Percentiles rank a stretch among this genome's conserved stretches.
Conservation (phyloP, 768 basidiomycete species). For the Mycena latifolia region DNA sequence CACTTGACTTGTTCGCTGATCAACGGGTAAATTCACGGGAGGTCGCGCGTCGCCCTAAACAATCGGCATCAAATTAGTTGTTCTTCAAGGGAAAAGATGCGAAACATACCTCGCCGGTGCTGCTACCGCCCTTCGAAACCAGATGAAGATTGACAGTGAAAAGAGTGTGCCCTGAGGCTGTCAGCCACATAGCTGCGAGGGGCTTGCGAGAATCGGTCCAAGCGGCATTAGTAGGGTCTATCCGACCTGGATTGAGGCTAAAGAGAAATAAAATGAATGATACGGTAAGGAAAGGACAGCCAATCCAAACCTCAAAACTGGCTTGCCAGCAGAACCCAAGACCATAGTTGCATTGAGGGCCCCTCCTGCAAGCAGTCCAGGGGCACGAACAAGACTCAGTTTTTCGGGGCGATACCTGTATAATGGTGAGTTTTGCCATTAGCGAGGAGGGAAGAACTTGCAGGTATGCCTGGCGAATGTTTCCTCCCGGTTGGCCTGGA, state of each 20-base stretch:
- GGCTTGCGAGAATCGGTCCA: conserved; percentile 73
- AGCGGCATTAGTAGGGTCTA: conserved; percentile 66
- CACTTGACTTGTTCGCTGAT: conserved; percentile 63
- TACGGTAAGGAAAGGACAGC: not conserved
- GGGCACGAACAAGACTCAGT: conserved; percentile 52
- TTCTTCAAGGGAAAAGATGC: not conserved
- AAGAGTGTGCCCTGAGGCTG: conserved; percentile 55
- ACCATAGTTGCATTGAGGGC: conserved; percentile 59
- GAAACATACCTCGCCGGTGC: conserved; percentile 46
- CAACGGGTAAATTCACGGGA: conserved; percentile 66
- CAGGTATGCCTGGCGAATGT: conserved; percentile 72
- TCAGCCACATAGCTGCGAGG: conserved; percentile 68
- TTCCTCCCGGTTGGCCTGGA: conserved; percentile 65
- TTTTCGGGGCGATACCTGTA: conserved; percentile 62
- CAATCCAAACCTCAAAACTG: conserved; percentile 56
- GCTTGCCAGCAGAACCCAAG: conserved; percentile 43
- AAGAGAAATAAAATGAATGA: conserved; percentile 4
- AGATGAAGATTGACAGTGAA: conserved; percentile 74
- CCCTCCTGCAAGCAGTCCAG: conserved; percentile 60
- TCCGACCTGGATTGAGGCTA: conserved; percentile 73
- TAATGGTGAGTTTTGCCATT: conserved; percentile 1
- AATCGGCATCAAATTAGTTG: not conserved
- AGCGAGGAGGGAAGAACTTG: conserved; percentile 40
- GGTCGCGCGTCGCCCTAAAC: conserved; percentile 67
- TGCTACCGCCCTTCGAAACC: conserved; percentile 68